Evolutionary conservation across 257 asterid species (phyloP), one percentile per base, ranked within the genome.

Genomic region (Echites panduratus): DNA sequence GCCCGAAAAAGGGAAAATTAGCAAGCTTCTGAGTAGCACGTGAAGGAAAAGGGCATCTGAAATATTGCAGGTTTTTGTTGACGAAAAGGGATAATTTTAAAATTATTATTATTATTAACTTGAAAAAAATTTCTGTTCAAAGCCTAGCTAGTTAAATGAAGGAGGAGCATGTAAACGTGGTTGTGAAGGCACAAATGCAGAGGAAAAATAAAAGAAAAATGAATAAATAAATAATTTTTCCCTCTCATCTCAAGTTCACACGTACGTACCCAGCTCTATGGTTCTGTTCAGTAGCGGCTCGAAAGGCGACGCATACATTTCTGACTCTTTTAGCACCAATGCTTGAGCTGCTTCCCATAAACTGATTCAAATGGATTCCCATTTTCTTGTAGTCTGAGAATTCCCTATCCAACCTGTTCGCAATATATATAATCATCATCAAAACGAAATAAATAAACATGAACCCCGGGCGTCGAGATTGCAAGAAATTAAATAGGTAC

Each of bases 341-440:
- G 90, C 97, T 94, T 12, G 97, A 91, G 61, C 99, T 94, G 84
- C 97, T 91, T 20, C 99, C 99, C 81, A 87, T 88, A 19, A 94
- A 83, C 72, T 91, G 99, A 80, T 91, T 91, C 80, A 94, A 79
- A 82, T 94, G 99, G 14, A 81, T 66, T 56, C 93, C 97, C 79
- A 94, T 83, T 79, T 81, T 91, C 83, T 83, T 88, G 89, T 89
- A 91, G 77, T 91, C 97, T 9, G 88, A 84, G 0, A 91, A 78
- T 67, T 91, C 96, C 72, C 78, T 88, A 65, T 89, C 93, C 86
- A 79, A 71, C 79, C 97, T 90, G 19, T 38, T n/a, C n/a, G n/a
- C n/a, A n/a, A n/a, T n/a, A n/a, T n/a, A n/a, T n/a, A n/a, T n/a
- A n/a, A n/a, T n/a, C n/a, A n/a, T n/a, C n/a, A n/a, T n/a, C n/a